A percentile compares a stretch with the other conserved stretches of the same genome.
Conservation (phyloP, 2,329 filamentous ascomycete species). For the Apiospora hydei region DNA sequence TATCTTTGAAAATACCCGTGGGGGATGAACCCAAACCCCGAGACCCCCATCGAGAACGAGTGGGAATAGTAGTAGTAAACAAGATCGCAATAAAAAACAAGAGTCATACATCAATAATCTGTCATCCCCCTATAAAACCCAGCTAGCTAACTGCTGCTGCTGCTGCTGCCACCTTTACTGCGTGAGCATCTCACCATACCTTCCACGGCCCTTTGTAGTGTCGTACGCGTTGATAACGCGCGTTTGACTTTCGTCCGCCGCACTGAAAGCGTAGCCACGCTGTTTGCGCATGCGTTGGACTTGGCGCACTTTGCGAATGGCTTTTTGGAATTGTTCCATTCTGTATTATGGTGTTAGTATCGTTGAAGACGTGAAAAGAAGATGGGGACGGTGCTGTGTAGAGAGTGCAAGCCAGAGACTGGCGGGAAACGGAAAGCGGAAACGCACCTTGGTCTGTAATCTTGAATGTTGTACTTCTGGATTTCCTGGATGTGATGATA, state of each 20-base stretch:
- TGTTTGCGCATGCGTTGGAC: conserved; percentile 99
- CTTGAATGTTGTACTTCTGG: conserved; percentile 99
- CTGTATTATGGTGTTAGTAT: conserved; percentile 51
- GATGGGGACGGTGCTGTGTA: background rate
- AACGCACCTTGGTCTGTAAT: conserved; percentile 89
- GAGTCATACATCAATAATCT: conserved; percentile 18
- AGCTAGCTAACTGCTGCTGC: background rate
- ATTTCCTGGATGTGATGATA: conserved; percentile 99
- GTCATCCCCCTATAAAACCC: background rate
- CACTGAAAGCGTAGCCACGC: conserved; percentile 96
- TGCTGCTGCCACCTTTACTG: conserved; percentile 4
- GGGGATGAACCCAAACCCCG: background rate
- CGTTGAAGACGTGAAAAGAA: background rate
- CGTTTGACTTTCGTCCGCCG: conserved; percentile 96
- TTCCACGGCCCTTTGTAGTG: conserved; percentile 88
- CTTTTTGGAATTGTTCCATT: conserved; percentile 99
- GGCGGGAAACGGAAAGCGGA: conserved; percentile 16
- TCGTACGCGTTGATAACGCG: conserved; percentile 96
- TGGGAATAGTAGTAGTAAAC: background rate
- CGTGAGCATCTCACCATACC: conserved; percentile 90
- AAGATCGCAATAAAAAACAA: conserved; percentile 5
- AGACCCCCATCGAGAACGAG: conserved; percentile 2
- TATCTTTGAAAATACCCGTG: background rate
- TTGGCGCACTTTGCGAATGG: conserved; percentile 96
- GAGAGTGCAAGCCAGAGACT: background rate